Evolutionary conservation across 2,329 filamentous ascomycete species (phyloP).

Genomic region (Didymella glomerata): DNA sequence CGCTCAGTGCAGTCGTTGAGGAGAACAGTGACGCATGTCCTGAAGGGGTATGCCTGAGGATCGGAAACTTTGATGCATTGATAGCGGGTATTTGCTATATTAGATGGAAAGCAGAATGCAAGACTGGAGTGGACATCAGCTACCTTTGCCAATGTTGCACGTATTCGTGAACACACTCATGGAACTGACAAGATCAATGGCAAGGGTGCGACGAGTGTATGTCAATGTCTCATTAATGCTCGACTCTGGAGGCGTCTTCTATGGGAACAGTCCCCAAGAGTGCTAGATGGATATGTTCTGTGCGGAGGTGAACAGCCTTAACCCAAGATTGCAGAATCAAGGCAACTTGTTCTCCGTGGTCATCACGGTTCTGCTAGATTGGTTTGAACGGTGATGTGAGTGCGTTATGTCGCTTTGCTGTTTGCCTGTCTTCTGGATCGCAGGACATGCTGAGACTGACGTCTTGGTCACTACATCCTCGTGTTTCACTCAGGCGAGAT

Average conservation of each 20-base stretch:
- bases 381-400: neutral
- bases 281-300: neutral
- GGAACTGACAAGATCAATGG: neutral
- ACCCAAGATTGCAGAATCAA: neutral
- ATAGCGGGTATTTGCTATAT: neutral
- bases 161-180: too few relatives aligned
- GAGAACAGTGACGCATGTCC: neutral
- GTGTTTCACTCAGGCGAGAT: neutral
- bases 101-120: neutral
- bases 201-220: neutral
- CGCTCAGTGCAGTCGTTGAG: neutral
- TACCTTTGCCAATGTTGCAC: too few relatives aligned
- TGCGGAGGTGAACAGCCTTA: neutral
- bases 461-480: neutral
- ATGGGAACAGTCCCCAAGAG: neutral
- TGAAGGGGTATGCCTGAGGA: neutral
- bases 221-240: too few relatives aligned
- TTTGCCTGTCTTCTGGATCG: neutral
- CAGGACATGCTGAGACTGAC: neutral
- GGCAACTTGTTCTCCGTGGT: neutral
- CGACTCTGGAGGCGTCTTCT: too few relatives aligned
- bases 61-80: neutral
- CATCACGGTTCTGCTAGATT: neutral
- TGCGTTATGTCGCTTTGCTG: neutral
- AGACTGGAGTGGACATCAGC: too few relatives aligned